Evolutionary conservation across 2,329 filamentous ascomycete species (phyloP).

Genomic region (Eutypella sp.): DNA sequence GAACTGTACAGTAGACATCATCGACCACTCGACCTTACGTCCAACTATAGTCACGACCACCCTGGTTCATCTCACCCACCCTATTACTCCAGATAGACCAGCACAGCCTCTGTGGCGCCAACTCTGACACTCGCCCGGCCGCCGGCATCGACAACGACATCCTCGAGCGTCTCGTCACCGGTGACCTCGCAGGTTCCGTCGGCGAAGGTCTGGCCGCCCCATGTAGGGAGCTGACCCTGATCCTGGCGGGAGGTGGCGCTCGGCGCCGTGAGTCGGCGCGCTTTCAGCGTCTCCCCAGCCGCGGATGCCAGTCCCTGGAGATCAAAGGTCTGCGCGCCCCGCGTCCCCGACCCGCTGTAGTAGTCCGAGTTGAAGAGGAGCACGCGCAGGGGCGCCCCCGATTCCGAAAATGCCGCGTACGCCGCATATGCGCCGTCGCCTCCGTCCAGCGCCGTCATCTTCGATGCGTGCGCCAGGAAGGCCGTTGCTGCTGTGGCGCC

Average conservation of each 20-base stretch:
- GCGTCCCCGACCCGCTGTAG: conserved; percentile 28
- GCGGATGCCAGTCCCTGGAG: conserved; percentile 35
- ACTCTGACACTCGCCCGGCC: conserved; percentile 36
- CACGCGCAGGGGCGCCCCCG: conserved; percentile 29
- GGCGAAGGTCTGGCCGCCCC: conserved; percentile 41
- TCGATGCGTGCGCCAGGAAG: conserved; percentile 37
- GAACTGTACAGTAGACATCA: too few relatives aligned
- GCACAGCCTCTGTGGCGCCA: conserved; percentile 41
- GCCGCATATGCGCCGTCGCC: conserved; percentile 37
- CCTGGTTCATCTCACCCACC: background rate
- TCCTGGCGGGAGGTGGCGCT: conserved; percentile 40
- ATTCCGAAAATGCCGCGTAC: conserved; percentile 39
- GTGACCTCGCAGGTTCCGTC: conserved; percentile 39
- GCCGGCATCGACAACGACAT: conserved; percentile 20
- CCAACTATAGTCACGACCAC: background rate
- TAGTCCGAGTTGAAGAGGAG: conserved; percentile 45
- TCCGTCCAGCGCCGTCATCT: conserved; percentile 41
- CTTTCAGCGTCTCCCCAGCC: conserved; percentile 25
- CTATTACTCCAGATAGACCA: conserved; percentile 40
- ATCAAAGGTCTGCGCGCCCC: conserved; percentile 34
- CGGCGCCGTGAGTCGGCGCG: conserved; percentile 40
- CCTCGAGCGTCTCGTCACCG: conserved; percentile 36
- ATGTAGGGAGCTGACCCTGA: conserved; percentile 34
- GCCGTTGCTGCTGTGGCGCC: conserved; percentile 44
- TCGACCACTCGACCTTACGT: background rate